These are phyloP conservation scores for Aphanoascus verrucosus DNA, from an alignment of 2,329 filamentous ascomycete genomes.

Conservation along the genomic window DNA sequence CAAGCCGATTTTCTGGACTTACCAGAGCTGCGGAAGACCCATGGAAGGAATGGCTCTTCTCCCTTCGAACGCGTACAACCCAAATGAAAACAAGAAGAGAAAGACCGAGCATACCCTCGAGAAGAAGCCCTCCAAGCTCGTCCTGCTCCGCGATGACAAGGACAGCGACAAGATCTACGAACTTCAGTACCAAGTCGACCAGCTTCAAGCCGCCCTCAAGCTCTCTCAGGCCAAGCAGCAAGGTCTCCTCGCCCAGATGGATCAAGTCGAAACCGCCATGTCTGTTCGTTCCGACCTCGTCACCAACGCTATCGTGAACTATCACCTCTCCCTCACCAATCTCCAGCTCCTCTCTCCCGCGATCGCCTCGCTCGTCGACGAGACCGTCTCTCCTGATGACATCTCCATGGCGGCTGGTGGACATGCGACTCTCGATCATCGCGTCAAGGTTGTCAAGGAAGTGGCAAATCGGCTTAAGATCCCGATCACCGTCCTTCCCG, in stretches of 20 bases:
- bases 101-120: not conserved
- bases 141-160: slow-evolving; percentile 10
- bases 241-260: slow-evolving; percentile 11
- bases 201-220: slow-evolving; percentile 11
- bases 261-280: slow-evolving; percentile 13
- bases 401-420: slow-evolving; percentile 12
- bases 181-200: slow-evolving; percentile 12
- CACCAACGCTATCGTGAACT: slow-evolving; percentile 13
- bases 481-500: slow-evolving; percentile 6
- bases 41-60: slow-evolving; percentile 8
- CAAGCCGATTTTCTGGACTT: slow-evolving; percentile 6
- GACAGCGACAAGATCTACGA: slow-evolving; percentile 13
- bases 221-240: slow-evolving; percentile 11
- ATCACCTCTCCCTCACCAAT: slow-evolving; percentile 12
- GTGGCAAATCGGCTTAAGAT: slow-evolving; percentile 12
- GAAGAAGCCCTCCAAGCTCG: slow-evolving; percentile 6
- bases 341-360: slow-evolving; percentile 11
- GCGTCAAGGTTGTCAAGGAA: slow-evolving; percentile 12
- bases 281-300: slow-evolving; percentile 12
- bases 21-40: slow-evolving; percentile 13
- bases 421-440: slow-evolving; percentile 13
- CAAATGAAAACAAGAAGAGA: slow-evolving; percentile 1
- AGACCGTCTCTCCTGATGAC: slow-evolving; percentile 12
- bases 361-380: slow-evolving; percentile 12
- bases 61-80: not conserved